Evolutionary conservation across 352 stramenopile species (phyloP).

Genomic region (Elongisporangium senticosum): DNA sequence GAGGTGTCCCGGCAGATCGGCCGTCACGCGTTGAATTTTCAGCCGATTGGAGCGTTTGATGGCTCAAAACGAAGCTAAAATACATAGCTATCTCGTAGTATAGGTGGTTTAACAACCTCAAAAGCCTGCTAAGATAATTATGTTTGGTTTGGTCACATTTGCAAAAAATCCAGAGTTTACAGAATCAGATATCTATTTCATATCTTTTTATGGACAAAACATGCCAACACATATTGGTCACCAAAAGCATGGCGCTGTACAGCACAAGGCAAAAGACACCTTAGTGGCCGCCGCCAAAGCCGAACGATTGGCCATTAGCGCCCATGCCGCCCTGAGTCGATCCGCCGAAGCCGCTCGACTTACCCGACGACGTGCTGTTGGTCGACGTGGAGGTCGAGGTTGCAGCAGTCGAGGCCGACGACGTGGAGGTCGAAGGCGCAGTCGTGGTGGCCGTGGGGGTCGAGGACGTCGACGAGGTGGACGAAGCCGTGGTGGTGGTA

Average conservation of each 20-base stretch:
- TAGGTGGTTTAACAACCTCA: too few species aligned
- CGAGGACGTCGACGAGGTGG: too few species aligned
- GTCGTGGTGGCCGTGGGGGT: neutral
- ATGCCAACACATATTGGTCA: neutral
- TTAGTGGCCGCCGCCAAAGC: neutral
- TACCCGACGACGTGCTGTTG: neutral
- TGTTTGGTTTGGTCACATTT: too few species aligned
- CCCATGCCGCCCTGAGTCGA: neutral
- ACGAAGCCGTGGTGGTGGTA: neutral
- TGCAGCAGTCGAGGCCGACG: neutral
- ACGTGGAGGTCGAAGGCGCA: neutral
- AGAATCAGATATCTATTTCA: neutral
- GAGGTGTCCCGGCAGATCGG: too few species aligned
- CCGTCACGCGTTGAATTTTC: too few species aligned
- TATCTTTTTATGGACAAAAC: neutral
- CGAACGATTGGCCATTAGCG: neutral
- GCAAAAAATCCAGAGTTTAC: too few species aligned
- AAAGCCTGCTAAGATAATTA: too few species aligned
- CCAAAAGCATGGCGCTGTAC: neutral
- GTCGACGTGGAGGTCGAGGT: neutral
- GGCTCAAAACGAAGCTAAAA: too few species aligned
- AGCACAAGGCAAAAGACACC: neutral
- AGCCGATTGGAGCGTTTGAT: too few species aligned
- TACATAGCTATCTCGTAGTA: too few species aligned
- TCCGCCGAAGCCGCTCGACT: neutral